Percentiles rank a stretch among this genome's conserved stretches.
phyloP scores from a whole-genome alignment of 2,329 filamentous ascomycete genomes.

The Colletotrichum musae region DNA sequence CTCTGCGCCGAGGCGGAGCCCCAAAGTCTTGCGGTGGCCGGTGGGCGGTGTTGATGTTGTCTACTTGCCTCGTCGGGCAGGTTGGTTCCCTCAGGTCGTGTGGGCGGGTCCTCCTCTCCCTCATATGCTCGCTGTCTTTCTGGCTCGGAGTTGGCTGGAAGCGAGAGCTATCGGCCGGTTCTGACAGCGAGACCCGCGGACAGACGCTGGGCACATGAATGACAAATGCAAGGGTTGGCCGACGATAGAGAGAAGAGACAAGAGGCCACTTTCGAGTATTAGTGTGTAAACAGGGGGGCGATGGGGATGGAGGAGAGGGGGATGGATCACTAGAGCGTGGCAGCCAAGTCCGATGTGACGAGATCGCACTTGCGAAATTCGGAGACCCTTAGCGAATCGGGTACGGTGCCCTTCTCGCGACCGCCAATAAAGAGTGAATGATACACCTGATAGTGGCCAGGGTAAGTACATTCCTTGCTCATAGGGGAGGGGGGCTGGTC shows the following conservation, averaged over 20 bases:
- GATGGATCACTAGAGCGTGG: neutral
- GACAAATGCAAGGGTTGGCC: neutral
- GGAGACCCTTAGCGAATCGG: neutral
- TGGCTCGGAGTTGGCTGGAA: neutral
- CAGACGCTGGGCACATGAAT: neutral
- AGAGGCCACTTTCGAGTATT: neutral
- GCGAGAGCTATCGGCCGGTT: too few species aligned
- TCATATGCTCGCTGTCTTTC: neutral
- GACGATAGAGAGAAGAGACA: neutral
- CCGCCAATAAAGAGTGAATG: neutral
- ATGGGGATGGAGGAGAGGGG: neutral
- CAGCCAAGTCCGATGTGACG: conserved; percentile 5
- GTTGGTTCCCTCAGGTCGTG: too few species aligned
- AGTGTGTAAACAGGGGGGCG: neutral
- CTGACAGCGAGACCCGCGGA: too few species aligned
- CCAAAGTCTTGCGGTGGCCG: too few species aligned
- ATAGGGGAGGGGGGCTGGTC: too few species aligned
- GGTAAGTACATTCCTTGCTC: too few species aligned
- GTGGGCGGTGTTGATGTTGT: too few species aligned
- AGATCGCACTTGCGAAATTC: neutral
- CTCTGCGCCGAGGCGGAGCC: neutral
- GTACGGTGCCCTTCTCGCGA: neutral
- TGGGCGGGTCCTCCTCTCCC: too few species aligned
- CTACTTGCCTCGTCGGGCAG: too few species aligned
- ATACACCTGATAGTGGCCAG: too few species aligned